Conservation (phyloP, 2,329 filamentous ascomycete genomes). For the Thielaviopsis populi region DNA sequence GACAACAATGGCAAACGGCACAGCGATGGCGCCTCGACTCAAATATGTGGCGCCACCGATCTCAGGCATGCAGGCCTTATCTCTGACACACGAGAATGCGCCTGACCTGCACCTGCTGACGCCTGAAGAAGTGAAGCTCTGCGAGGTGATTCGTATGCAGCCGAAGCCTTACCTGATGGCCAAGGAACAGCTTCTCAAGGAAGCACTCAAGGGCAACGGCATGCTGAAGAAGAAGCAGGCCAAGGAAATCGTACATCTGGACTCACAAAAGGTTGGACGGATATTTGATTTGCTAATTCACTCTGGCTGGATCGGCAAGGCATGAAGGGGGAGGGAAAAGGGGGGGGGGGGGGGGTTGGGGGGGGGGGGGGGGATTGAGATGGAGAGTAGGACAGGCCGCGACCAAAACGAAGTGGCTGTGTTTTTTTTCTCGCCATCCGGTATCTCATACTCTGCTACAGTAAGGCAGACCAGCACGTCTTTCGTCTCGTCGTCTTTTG, state of each 20-base stretch:
- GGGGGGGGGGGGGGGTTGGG: not conserved
- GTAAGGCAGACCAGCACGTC: not conserved
- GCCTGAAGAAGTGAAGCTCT: slow-evolving; percentile 71
- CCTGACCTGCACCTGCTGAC: slow-evolving; percentile 76
- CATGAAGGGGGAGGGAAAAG: slow-evolving; percentile 29
- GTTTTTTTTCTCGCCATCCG: not conserved
- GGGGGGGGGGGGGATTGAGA: not conserved
- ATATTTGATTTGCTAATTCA: slow-evolving; percentile 94
- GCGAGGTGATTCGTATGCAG: slow-evolving; percentile 67
- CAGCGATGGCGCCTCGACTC: slow-evolving; percentile 27
- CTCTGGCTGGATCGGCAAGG: slow-evolving; percentile 81
- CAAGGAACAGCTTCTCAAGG: slow-evolving; percentile 82
- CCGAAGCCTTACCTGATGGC: slow-evolving; percentile 92
- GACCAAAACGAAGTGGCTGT: too few relatives aligned
- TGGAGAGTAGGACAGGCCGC: not conserved
- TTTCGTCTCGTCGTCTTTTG: too few relatives aligned
- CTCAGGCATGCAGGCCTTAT: slow-evolving; percentile 46
- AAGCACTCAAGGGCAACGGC: slow-evolving; percentile 79
- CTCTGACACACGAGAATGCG: slow-evolving; percentile 58
- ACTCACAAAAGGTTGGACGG: slow-evolving; percentile 68
- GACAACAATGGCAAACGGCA: slow-evolving; percentile 27
- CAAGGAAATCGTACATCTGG: slow-evolving; percentile 68
- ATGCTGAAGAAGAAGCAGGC: slow-evolving; percentile 87
- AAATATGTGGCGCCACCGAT: slow-evolving; percentile 42
- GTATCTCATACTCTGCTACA: not conserved